These are phyloP conservation scores for Fusarium sp. DNA, from an alignment of 2,329 filamentous ascomycete genomes.

Conservation along the genomic window DNA sequence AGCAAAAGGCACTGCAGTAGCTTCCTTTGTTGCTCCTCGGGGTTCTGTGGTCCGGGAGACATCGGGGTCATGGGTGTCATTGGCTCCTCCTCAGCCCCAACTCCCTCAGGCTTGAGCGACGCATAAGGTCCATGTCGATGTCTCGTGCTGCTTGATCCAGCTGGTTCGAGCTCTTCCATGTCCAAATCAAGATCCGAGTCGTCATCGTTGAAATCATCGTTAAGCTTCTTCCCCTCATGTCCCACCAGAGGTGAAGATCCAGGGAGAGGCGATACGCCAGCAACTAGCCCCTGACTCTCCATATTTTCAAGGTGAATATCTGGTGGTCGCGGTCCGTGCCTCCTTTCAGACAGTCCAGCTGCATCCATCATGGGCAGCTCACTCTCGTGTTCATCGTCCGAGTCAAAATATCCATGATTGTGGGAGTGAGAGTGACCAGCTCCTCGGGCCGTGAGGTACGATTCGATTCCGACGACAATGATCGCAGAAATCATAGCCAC, in stretches of 20 bases:
- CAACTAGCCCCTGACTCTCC: slow-evolving; percentile 65
- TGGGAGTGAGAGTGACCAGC: slow-evolving; percentile 70
- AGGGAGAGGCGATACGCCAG: slow-evolving; percentile 66
- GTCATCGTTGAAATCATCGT: slow-evolving; percentile 51
- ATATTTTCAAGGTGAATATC: slow-evolving; percentile 62
- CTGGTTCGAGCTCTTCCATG: slow-evolving; percentile 67
- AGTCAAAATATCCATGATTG: slow-evolving; percentile 59
- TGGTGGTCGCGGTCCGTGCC: slow-evolving; percentile 54
- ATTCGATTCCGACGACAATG: slow-evolving; percentile 85
- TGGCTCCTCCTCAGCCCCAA: slow-evolving; percentile 43
- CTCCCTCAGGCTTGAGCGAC: slow-evolving; percentile 43
- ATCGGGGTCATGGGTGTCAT: slow-evolving; percentile 35
- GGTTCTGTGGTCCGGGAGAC: slow-evolving; percentile 45
- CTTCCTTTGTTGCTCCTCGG: slow-evolving; percentile 71
- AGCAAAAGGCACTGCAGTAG: slow-evolving; percentile 82
- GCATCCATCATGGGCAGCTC: slow-evolving; percentile 39
- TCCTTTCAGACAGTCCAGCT: slow-evolving; percentile 50
- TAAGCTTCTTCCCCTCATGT: slow-evolving; percentile 39
- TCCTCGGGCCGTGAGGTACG: slow-evolving; percentile 80
- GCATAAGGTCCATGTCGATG: slow-evolving; percentile 44
- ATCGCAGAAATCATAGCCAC: slow-evolving; percentile 86
- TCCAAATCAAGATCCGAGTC: slow-evolving; percentile 69
- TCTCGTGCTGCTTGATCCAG: slow-evolving; percentile 35
- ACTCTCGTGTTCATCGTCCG: slow-evolving; percentile 52
- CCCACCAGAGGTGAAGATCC: slow-evolving; percentile 57